phyloP scores from a whole-genome alignment of 345 rosid species.

The Passiflora organensis region DNA sequence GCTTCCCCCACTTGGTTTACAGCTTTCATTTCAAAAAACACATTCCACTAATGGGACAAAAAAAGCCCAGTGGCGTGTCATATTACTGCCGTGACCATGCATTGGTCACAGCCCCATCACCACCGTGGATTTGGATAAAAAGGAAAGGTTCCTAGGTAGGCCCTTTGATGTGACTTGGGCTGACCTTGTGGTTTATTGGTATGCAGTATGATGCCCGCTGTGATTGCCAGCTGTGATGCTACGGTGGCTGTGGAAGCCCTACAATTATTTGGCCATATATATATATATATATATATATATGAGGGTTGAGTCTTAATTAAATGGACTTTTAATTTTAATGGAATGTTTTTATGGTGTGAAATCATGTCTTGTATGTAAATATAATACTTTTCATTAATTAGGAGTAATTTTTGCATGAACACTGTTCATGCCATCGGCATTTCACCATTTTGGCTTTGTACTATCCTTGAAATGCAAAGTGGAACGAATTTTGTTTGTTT shows the following conservation, averaged over 20 bases:
- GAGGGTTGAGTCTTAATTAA: too few relatives aligned
- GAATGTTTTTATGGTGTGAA: too few relatives aligned
- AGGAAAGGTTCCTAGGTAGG: constrained; percentile 16
- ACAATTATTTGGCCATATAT: too few relatives aligned
- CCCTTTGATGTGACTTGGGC: constrained; percentile 25
- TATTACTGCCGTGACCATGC: constrained; percentile 13
- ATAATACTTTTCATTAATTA: too few relatives aligned
- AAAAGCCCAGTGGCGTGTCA: not conserved
- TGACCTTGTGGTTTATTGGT: constrained; percentile 22
- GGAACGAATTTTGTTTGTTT: too few relatives aligned
- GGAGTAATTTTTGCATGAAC: too few relatives aligned
- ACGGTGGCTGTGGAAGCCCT: constrained; percentile 1
- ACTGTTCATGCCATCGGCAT: too few relatives aligned
- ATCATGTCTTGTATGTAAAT: too few relatives aligned
- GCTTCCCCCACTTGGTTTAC: constrained; percentile 29
- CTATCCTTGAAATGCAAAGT: too few relatives aligned
- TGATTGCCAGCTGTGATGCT: constrained; percentile 14
- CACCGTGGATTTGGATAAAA: constrained; percentile 23
- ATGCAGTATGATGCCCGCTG: constrained; percentile 16
- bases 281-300: too few relatives aligned
- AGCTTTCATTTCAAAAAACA: constrained; percentile 17
- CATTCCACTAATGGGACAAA: not conserved
- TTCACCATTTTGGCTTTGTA: too few relatives aligned
- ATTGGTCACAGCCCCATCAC: constrained; percentile 29
- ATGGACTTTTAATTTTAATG: too few relatives aligned